These are phyloP conservation scores for Fraxinus dipetala DNA, from an alignment of 305 asterid genomes.

Conservation along the genomic window DNA sequence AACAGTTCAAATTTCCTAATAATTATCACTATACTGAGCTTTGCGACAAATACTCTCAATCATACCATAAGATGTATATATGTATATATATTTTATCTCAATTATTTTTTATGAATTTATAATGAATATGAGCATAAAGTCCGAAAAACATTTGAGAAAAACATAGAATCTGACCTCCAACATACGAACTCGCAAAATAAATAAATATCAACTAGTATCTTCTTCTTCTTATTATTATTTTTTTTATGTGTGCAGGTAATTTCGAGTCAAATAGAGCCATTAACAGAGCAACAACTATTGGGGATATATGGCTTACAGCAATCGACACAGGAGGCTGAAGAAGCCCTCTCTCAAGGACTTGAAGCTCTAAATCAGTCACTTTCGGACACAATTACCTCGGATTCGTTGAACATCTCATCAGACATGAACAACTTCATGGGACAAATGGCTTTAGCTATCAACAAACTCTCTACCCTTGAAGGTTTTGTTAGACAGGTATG, in stretches of 20 bases:
- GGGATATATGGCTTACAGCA: conserved; percentile 59
- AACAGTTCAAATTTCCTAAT: background rate
- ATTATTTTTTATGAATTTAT: too few relatives aligned
- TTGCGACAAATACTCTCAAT: background rate
- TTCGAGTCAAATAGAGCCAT: conserved; percentile 46
- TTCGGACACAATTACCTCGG: conserved; percentile 47
- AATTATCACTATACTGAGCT: too few relatives aligned
- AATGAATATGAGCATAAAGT: background rate
- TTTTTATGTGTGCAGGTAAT: conserved; percentile 33
- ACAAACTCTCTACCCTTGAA: conserved; percentile 55
- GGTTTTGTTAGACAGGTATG: conserved; percentile 62
- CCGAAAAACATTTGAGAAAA: background rate
- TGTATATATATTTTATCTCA: too few relatives aligned
- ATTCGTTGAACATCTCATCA: conserved; percentile 40
- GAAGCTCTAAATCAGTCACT: conserved; percentile 53
- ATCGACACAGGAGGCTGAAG: conserved; percentile 66
- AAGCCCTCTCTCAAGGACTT: conserved; percentile 59
- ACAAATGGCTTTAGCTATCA: conserved; percentile 68
- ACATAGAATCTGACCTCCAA: background rate
- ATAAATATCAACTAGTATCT: background rate
- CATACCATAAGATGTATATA: too few relatives aligned
- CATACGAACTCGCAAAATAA: too few relatives aligned
- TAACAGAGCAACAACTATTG: conserved; percentile 60
- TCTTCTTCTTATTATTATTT: too few relatives aligned
- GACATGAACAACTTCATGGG: conserved; percentile 48